Base-by-base conservation (phyloP, 2,329 filamentous ascomycete species). In the Xylariomycetidae sp. region DNA sequence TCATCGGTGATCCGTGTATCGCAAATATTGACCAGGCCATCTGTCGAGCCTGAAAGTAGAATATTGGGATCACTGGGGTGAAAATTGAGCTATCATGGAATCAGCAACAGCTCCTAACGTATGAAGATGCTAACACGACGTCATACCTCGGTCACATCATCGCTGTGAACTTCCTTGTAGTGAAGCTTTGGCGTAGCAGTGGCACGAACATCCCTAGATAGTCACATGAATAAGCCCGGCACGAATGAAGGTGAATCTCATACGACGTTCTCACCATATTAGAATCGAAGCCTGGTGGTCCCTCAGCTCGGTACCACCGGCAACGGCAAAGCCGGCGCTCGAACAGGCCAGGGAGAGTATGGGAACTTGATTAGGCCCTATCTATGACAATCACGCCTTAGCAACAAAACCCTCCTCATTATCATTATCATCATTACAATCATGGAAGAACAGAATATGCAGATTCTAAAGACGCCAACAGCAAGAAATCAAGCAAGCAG, bases 1-100 rank as follows among this genome's bases (percentile, higher is more conserved):
- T 90, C 85, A 46, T 86, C 82, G 13, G 68, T 61, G 37, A 85
- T 71, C 30, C 71, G 69, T 13, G 77, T 82, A 61, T 92, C 81
- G 60, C 83, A 86, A 28, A 90, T 66, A 51, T 85, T 88, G 49
- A 90, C 72, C 2, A 90, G 72, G 6, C 85, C 85, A 58, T 92
- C 86, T 11, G 85, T 90, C 23, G 83, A 87, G 27, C 83, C 84
- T 2, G 84, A 87, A 9, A 90, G 68, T 5, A 90, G 71, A 12
- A 85, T 64, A 27, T 73, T 68, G 1, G 74, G 68, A 30, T 74
- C 64, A 3, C 59, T 63, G 0, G 80, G 79, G 56, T 85, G 80
- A 49, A 80, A 79, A 51, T 70, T 66, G 2, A 81, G 59, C 67
- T 78, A 53, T 31, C 50, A 50, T n/a, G 45, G 41, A 38, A 44